phyloP scores from a whole-genome alignment of 2,329 filamentous ascomycete genomes.

The Botrytis elliptica region DNA sequence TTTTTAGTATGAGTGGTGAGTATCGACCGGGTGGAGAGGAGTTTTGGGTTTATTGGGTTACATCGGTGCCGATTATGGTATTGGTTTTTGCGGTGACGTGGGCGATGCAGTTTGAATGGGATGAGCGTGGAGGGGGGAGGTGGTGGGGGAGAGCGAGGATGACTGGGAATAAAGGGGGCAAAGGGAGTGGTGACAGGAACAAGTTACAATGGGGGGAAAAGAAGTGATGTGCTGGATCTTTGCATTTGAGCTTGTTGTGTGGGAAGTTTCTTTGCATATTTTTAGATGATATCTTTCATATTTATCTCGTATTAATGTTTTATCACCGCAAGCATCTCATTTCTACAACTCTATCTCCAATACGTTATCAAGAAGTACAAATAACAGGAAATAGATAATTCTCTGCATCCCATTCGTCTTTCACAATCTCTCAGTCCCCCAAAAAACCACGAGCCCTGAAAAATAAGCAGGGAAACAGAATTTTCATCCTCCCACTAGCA shows the following conservation, averaged over 20 bases:
- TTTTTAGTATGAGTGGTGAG: conserved; percentile 17
- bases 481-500: too few species aligned
- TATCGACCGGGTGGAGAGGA: neutral
- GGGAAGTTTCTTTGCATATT: neutral
- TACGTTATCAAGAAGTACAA: neutral
- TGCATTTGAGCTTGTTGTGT: neutral
- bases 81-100: neutral
- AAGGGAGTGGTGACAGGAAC: neutral
- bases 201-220: neutral
- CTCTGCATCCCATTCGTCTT: neutral
- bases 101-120: neutral
- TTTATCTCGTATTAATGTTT: too few species aligned
- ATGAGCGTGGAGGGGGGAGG: neutral
- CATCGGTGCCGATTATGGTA: conserved; percentile 2
- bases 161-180: neutral
- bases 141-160: neutral
- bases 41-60: conserved; percentile 13
- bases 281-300: fast-evolving
- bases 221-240: neutral
- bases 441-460: too few species aligned
- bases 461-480: too few species aligned
- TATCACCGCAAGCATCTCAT: neutral
- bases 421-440: neutral
- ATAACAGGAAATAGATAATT: neutral
- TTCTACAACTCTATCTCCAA: fast-evolving